These are phyloP conservation scores for Lodderomyces oxycetoniae DNA, from an alignment of 1,139 yeast genomes.

Conservation along the genomic window DNA sequence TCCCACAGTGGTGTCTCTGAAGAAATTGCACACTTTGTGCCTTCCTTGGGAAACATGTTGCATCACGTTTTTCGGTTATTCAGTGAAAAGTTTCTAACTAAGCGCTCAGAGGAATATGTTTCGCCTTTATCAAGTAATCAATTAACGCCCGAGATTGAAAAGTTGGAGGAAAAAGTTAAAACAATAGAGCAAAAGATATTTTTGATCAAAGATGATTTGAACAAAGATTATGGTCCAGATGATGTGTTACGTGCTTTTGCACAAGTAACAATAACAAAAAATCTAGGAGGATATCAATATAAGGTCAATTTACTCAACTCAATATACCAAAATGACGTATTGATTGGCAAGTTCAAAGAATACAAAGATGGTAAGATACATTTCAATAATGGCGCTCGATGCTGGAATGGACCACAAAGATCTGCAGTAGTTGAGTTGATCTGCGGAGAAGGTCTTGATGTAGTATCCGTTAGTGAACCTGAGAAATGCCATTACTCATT, in stretches of 20 bases:
- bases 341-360: constrained; percentile 51
- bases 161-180: constrained; percentile 18
- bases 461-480: constrained; percentile 74
- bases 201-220: constrained; percentile 18
- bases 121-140: constrained; percentile 10
- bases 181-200: constrained; percentile 18
- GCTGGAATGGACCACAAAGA: constrained; percentile 95
- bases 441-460: constrained; percentile 59
- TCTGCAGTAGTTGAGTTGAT: constrained; percentile 58
- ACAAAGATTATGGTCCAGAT: constrained; percentile 50
- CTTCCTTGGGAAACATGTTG: constrained; percentile 23
- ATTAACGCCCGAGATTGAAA: constrained; percentile 9
- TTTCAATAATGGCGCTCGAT: constrained; percentile 66
- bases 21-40: constrained; percentile 10
- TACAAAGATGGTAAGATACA: constrained; percentile 30
- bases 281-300: constrained; percentile 68
- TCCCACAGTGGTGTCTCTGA: constrained; percentile 5
- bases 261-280: constrained; percentile 43
- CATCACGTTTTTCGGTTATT: constrained; percentile 20
- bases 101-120: constrained; percentile 7
- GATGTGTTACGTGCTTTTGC: constrained; percentile 61
- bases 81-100: constrained; percentile 11
- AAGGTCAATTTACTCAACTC: constrained; percentile 56
- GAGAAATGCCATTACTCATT: constrained; percentile 80
- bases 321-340: constrained; percentile 55